Base-by-base conservation (phyloP, 129 eudicot species). In the Heracleum sosnowskyi region DNA sequence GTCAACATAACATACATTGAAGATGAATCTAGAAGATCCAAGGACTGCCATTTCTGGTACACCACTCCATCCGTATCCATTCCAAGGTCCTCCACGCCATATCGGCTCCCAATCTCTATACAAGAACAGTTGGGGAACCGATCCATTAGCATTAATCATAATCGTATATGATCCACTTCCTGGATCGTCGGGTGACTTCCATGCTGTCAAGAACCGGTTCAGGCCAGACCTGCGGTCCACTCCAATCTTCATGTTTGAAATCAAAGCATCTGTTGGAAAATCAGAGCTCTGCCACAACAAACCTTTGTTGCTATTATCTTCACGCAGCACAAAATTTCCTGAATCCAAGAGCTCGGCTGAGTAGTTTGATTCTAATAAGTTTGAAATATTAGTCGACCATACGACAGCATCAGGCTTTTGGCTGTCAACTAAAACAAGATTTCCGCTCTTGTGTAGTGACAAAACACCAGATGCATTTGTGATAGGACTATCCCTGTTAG, bases 321-420 rank as follows among this genome's bases (percentile, higher is more conserved):
- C 10, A 39, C 4, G 36, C 49, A 72, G 7, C 4, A 40, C 76
- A 39, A 74, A 26, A 46, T 74, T 74, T 46, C 77, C 77, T 5
- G 77, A 3, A 74, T 74, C 77, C 62, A 74, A 7, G 24, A 74
- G 77, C 77, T 74, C 63, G 11, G 77, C 77, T 33, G 77, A 74
- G 41, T 45, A 74, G 41, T 7, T 69, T 17, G 26, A 7, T 15
- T 22, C 29, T 12, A 7, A 1, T 44, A 60, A 60, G 57, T 5
- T 29, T 0, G 77, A 46, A 31, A 47, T 2, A 13, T 74, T 74
- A 4, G 63, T 46, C 0, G 77, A 74, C 77, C 64, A 74, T 44
- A 74, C 15, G 3, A 12, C 41, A 74, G 20, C 37, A 18, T 74
- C 40, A 1, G 47, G 39, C 40, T 46, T 45, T 28, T 74, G 63